Evolutionary conservation across 1,284 basidiomycete species (phyloP).

Genomic region (Sanghuangporus sanghuang): DNA sequence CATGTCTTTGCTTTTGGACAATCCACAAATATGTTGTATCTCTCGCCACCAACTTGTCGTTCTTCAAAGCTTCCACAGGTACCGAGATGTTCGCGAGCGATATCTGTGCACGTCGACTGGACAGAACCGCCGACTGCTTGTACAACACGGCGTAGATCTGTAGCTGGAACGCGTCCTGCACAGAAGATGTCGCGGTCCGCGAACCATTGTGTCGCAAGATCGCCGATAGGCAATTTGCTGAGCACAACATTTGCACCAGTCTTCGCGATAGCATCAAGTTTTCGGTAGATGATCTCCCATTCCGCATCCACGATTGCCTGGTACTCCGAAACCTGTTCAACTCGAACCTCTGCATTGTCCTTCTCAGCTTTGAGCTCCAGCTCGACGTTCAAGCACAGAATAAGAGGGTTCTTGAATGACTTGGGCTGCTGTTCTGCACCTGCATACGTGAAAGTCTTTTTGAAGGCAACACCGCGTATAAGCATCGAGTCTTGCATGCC

Average conservation of each 20-base stretch:
- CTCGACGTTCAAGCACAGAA: slow-evolving; percentile 96
- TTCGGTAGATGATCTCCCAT: slow-evolving; percentile 99
- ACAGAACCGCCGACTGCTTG: slow-evolving; percentile 95
- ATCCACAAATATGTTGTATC: slow-evolving; percentile 95
- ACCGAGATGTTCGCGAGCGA: slow-evolving; percentile 86
- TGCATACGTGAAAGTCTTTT: slow-evolving; percentile 99
- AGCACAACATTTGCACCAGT: slow-evolving; percentile 98
- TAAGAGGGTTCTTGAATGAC: slow-evolving; percentile 82
- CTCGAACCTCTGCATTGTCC: slow-evolving; percentile 98
- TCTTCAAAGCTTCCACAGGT: slow-evolving; percentile 92
- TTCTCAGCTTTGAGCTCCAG: slow-evolving; percentile 99
- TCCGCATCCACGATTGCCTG: slow-evolving; percentile 99
- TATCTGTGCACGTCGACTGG: slow-evolving; percentile 95
- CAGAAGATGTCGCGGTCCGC: slow-evolving; percentile 99
- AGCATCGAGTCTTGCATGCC: slow-evolving; percentile 96
- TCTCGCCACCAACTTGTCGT: slow-evolving; percentile 93
- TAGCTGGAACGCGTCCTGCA: slow-evolving; percentile 90
- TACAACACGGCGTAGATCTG: slow-evolving; percentile 90
- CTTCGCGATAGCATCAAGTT: slow-evolving; percentile 93
- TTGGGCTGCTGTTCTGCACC: slow-evolving; percentile 99
- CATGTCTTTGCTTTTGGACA: slow-evolving; percentile 97
- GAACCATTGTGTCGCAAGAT: slow-evolving; percentile 99
- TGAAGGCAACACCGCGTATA: slow-evolving; percentile 92
- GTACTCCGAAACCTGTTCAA: slow-evolving; percentile 95
- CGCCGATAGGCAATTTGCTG: slow-evolving; percentile 97